Evolutionary conservation across 2,329 filamentous ascomycete genomes (phyloP).

Genomic region (Whalleya microplaca): DNA sequence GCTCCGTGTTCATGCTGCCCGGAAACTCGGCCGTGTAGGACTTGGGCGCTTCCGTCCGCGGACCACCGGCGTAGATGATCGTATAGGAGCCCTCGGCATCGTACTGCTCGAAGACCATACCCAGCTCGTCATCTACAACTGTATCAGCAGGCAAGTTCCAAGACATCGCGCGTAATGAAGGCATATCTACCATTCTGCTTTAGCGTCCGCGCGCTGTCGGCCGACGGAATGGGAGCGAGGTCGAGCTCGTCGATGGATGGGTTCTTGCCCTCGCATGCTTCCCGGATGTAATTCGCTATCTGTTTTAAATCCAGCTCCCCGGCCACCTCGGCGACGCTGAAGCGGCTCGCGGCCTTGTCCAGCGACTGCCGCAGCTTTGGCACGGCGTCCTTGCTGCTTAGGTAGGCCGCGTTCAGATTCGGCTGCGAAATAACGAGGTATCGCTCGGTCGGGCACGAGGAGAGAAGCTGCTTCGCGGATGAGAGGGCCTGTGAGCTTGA

Average conservation of each 20-base stretch:
- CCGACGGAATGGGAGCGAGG: conserved; percentile 45
- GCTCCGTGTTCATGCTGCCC: conserved; percentile 67
- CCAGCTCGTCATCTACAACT: conserved; percentile 55
- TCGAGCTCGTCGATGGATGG: conserved; percentile 45
- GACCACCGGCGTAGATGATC: conserved; percentile 74
- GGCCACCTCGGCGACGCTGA: conserved; percentile 61
- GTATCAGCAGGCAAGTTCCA: conserved; percentile 27
- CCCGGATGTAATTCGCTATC: conserved; percentile 49
- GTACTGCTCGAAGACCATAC: conserved; percentile 49
- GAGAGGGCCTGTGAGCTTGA: conserved; percentile 49
- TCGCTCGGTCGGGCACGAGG: conserved; percentile 70
- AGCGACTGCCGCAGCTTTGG: conserved; percentile 54
- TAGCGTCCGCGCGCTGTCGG: conserved; percentile 49
- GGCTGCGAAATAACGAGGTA: conserved; percentile 82
- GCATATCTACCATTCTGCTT: conserved; percentile 52
- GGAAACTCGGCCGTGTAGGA: conserved; percentile 70
- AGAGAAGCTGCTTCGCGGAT: conserved; percentile 56
- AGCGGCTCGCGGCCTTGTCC: conserved; percentile 44
- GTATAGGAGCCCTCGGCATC: conserved; percentile 62
- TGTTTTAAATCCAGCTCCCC: conserved; percentile 49
- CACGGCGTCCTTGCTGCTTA: conserved; percentile 53
- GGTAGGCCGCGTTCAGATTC: conserved; percentile 71
- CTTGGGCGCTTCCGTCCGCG: conserved; percentile 47
- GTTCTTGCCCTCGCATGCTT: conserved; percentile 49
- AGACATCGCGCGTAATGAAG: neutral